These are phyloP conservation scores for Umbelopsis ramanniana DNA, from an alignment of 192 early-diverging fungal genomes.

Conservation along the genomic window DNA sequence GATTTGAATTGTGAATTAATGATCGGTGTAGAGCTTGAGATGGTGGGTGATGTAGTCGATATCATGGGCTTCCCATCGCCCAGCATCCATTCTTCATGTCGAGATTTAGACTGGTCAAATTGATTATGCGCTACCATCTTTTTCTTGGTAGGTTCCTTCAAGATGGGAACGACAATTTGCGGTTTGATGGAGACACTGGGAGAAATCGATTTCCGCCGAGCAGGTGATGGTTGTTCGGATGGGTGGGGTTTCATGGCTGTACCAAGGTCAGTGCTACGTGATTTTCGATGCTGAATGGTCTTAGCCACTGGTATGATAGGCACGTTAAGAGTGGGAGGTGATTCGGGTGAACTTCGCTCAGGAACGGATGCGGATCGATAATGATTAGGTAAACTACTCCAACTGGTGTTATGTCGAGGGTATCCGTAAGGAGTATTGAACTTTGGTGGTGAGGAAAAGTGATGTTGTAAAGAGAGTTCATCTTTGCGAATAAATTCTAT, in stretches of 20 bases:
- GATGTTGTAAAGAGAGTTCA: conserved; percentile 40
- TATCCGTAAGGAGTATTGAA: conserved; percentile 14
- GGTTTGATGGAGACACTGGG: conserved; percentile 29
- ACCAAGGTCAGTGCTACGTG: conserved; percentile 16
- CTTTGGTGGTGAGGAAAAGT: conserved; percentile 17
- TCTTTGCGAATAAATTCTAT: conserved; percentile 54
- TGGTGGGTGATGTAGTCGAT: conserved; percentile 36
- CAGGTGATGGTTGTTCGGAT: background rate
- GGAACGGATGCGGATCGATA: conserved; percentile 6
- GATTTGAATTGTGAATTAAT: background rate
- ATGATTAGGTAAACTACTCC: conserved; percentile 15
- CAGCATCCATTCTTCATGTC: background rate
- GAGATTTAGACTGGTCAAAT: background rate
- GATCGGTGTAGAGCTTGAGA: conserved; percentile 33
- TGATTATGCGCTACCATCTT: background rate
- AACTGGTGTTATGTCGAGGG: background rate
- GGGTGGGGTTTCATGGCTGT: too few relatives aligned
- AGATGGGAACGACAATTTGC: conserved; percentile 22
- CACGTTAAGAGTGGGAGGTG: background rate
- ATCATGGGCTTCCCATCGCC: conserved; percentile 31
- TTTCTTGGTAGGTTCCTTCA: background rate
- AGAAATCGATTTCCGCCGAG: conserved; percentile 13
- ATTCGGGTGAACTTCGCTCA: conserved; percentile 9
- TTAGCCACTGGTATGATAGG: conserved; percentile 7
- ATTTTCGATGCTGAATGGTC: conserved; percentile 7